Evolutionary conservation across 345 rosid species (phyloP).

Genomic region (Gossypium australe): DNA sequence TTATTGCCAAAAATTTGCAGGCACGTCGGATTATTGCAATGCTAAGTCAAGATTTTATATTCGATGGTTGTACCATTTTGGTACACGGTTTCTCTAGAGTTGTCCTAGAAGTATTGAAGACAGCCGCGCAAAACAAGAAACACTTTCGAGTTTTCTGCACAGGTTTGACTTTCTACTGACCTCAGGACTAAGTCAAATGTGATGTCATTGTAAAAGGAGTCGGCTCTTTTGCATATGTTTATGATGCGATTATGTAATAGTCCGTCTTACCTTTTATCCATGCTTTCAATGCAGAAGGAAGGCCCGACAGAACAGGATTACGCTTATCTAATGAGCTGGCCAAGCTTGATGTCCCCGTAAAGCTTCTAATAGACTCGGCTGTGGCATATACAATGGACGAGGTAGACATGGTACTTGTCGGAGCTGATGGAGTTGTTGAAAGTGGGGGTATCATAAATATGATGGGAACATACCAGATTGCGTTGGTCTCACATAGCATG

Average conservation of each 20-base stretch:
- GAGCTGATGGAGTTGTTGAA: constrained; percentile 98
- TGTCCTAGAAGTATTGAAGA: constrained; percentile 72
- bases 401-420: constrained; percentile 90
- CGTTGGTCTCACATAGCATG: constrained; percentile 90
- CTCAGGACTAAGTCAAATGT: background rate
- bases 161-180: constrained; percentile 24
- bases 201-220: background rate
- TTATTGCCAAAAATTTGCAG: constrained; percentile 31
- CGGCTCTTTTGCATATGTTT: background rate
- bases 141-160: constrained; percentile 59
- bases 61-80: constrained; percentile 92
- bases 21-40: constrained; percentile 85
- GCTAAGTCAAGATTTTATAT: constrained; percentile 91
- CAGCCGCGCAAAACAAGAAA: constrained; percentile 66
- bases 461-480: constrained; percentile 97
- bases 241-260: background rate
- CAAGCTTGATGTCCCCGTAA: constrained; percentile 87
- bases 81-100: constrained; percentile 97
- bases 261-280: background rate
- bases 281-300: constrained; percentile 60
- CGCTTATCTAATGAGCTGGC: constrained; percentile 78
- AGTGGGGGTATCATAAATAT: constrained; percentile 96
- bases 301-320: constrained; percentile 74
- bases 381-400: constrained; percentile 92
- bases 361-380: constrained; percentile 91